These are phyloP conservation scores for Bombardia bombarda DNA, from an alignment of 495 filamentous ascomycete species.

Conservation along the genomic window DNA sequence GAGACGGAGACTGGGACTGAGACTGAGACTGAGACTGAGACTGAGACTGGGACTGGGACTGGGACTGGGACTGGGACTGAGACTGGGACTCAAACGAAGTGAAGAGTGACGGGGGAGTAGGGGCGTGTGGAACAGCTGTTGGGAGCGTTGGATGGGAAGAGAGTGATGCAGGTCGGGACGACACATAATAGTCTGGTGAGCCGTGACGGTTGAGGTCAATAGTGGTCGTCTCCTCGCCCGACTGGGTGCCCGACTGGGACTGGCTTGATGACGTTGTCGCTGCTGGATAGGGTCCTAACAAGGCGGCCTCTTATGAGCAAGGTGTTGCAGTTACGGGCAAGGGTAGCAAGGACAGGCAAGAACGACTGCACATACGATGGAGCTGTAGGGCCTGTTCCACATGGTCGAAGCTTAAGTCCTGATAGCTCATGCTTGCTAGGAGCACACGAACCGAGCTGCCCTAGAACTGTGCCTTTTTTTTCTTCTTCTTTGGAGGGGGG, in stretches of 20 bases:
- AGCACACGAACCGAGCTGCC: too few relatives aligned
- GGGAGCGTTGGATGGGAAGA: slow-evolving; percentile 13
- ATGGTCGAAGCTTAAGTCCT: slow-evolving; percentile 18
- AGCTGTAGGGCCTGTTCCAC: slow-evolving; percentile 21
- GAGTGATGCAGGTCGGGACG: slow-evolving; percentile 10
- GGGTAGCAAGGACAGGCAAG: not conserved
- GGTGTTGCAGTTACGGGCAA: not conserved
- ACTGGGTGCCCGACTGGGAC: too few relatives aligned
- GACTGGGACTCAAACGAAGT: slow-evolving; percentile 24
- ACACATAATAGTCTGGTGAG: slow-evolving; percentile 2
- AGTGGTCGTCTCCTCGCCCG: too few relatives aligned
- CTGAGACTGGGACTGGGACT: too few relatives aligned
- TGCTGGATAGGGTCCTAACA: slow-evolving; percentile 7
- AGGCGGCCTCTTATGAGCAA: slow-evolving; percentile 1
- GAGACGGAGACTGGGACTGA: too few relatives aligned
- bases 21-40: too few relatives aligned
- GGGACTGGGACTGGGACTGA: too few relatives aligned
- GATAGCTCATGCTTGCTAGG: slow-evolving; percentile 18
- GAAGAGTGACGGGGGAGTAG: slow-evolving; percentile 18
- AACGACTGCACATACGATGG: slow-evolving; percentile 19
- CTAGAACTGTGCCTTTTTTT: too few relatives aligned
- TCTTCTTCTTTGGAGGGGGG: too few relatives aligned
- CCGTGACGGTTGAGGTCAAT: not conserved
- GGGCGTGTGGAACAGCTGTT: slow-evolving; percentile 24
- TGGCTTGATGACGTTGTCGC: not conserved